Percentiles rank a stretch among this genome's conserved stretches.
These are phyloP conservation scores for Colletotrichum noveboracense DNA, from an alignment of 2,329 filamentous ascomycete genomes.

Conservation along the genomic window DNA sequence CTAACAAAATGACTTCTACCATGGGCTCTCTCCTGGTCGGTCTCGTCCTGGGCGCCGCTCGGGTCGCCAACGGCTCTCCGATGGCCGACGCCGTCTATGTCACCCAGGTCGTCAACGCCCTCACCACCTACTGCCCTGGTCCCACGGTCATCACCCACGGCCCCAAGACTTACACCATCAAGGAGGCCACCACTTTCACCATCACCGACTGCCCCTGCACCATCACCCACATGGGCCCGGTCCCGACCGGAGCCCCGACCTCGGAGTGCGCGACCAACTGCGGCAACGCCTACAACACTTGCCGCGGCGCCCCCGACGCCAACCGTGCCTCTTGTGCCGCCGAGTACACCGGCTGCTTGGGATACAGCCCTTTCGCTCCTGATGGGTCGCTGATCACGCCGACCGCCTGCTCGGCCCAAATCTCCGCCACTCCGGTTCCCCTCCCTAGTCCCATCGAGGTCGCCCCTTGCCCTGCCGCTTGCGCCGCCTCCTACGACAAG, in stretches of 20 bases:
- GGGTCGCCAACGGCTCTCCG: background rate
- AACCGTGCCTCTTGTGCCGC: background rate
- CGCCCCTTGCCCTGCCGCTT: background rate
- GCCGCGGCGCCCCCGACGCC: background rate
- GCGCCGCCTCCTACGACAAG: background rate
- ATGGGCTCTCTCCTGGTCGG: background rate
- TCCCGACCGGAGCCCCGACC: background rate
- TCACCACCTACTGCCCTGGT: constrained; percentile 47
- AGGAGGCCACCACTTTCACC: constrained; percentile 58
- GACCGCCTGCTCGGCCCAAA: background rate
- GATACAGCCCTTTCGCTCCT: background rate
- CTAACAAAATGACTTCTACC: background rate
- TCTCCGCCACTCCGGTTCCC: background rate
- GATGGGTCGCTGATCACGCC: background rate
- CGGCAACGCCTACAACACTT: background rate
- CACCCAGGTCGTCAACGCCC: constrained; percentile 39
- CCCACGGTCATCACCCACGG: constrained; percentile 40
- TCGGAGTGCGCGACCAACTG: background rate
- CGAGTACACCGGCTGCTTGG: background rate
- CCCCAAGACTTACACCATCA: constrained; percentile 57
- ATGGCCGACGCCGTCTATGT: background rate
- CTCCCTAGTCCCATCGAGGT: background rate
- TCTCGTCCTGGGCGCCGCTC: background rate
- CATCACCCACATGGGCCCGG: background rate
- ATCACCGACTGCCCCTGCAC: constrained; percentile 62